A percentile compares a stretch with the other conserved stretches of the same genome.
Conservation (phyloP, 1,139 yeast species). For the Kurtzmaniella quercitrusa region DNA sequence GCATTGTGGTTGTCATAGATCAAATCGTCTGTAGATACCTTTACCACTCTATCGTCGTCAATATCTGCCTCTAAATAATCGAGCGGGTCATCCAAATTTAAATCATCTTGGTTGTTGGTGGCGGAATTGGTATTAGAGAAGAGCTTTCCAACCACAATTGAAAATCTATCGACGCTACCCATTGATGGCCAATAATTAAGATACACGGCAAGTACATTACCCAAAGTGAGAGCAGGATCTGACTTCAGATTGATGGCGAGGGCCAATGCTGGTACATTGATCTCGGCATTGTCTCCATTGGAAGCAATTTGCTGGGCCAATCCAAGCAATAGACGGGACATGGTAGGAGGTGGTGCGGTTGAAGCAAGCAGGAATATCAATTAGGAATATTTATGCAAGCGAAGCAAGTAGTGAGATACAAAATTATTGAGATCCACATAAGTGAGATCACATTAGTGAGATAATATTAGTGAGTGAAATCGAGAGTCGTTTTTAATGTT, state of each 20-base stretch:
- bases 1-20: not conserved
- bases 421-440: no score
- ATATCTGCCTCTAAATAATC: not conserved
- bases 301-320: not conserved
- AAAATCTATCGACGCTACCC: not conserved
- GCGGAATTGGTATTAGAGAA: not conserved
- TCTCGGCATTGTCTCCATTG: not conserved
- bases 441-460: no score
- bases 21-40: not conserved
- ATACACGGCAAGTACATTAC: conserved; percentile 9
- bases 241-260: not conserved
- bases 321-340: conserved; percentile 3
- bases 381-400: no score
- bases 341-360: not conserved
- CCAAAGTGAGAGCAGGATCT: conserved; percentile 7
- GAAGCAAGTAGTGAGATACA: no score
- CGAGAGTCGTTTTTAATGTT: no score
- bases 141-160: not conserved
- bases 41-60: not conserved
- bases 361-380: not conserved
- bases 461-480: no score
- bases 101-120: not conserved
- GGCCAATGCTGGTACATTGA: not conserved
- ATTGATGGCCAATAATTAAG: conserved; percentile 6
- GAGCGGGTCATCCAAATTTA: not conserved